Percentiles rank a stretch among this genome's conserved stretches.
phyloP scores from a whole-genome alignment of 352 stramenopile species.

The Phytophthora parvispora region DNA sequence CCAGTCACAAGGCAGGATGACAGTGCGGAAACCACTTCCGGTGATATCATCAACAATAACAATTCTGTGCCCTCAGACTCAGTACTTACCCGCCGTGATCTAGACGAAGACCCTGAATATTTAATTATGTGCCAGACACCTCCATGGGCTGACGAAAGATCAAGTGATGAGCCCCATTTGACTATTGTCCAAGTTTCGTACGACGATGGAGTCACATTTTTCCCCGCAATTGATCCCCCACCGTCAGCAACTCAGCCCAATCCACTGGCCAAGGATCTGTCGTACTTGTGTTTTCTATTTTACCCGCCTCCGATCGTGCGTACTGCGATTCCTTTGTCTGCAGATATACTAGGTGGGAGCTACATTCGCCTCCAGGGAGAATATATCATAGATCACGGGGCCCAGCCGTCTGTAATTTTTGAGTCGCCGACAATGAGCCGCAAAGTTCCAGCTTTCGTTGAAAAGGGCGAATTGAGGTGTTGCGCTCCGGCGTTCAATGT shows the following conservation, averaged over 20 bases:
- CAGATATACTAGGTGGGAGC: constrained; percentile 72
- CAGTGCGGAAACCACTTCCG: neutral
- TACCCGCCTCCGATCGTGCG: constrained; percentile 65
- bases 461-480: constrained; percentile 73
- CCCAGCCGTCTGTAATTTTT: constrained; percentile 69
- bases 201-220: constrained; percentile 57
- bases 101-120: constrained; percentile 41
- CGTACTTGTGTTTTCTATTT: constrained; percentile 84
- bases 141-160: constrained; percentile 37
- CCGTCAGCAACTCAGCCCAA: constrained; percentile 9
- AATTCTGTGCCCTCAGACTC: neutral
- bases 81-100: neutral
- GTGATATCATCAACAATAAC: neutral
- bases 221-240: constrained; percentile 20
- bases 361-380: constrained; percentile 69
- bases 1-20: neutral
- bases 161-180: constrained; percentile 47
- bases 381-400: constrained; percentile 76
- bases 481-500: constrained; percentile 73
- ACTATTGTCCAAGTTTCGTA: constrained; percentile 83
- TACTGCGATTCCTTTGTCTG: constrained; percentile 67
- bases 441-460: constrained; percentile 73
- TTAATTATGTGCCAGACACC: constrained; percentile 64
- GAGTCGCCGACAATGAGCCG: constrained; percentile 58
- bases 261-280: constrained; percentile 60